Base-by-base conservation (phyloP, 1,139 yeast species). In the Saccharomyces hybrid region DNA sequence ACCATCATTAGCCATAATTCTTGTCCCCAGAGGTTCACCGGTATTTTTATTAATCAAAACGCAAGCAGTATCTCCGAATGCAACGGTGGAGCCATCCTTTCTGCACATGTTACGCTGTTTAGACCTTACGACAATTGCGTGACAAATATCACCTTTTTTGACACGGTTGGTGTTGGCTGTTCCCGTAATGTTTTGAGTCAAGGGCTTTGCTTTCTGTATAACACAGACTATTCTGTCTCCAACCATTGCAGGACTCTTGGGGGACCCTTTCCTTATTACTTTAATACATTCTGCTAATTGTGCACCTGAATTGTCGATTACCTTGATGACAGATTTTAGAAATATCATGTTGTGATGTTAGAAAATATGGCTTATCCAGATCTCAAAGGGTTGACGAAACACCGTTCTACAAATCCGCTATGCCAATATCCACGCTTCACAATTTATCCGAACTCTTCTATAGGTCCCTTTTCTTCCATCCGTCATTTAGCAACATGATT, bases 11-110 rank as follows among this genome's bases (percentile, higher is more conserved):
- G 93, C 85, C 54, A 88, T 81, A 41, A 93, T 89, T 79, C 99
- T 86, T 41, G 97, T 87, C 11, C 99, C 99, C 54, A 93, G 78
- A 7, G 98, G 97, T 68, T 95, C 99, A 28, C 90, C 89, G 61
- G 84, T 85, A 62, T 78, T 80, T 73, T 90, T 90, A 74, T 93
- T 91, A 59, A 93, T 82, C 68, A 93, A 79, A 41, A 95, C 98
- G 75, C 98, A 91, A 0, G 99, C 99, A 71, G 93, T 93, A 72
- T 93, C 99, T 69, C 93, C 97, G 69, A 93, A 93, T 62, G 89
- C 78, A 46, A 93, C 79, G 26, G 83, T 83, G 6, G 96, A 80
- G 2, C 99, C 99, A 68, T 95, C 98, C 2, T 84, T 79, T 69
- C 99, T 82, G 11, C 60, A 54, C 69, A 80, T 81, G 57, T 84